Percentiles rank a stretch among this genome's conserved stretches.
These are phyloP conservation scores for Santalum album DNA, from an alignment of 164 flowering plant species.

Conservation along the genomic window DNA sequence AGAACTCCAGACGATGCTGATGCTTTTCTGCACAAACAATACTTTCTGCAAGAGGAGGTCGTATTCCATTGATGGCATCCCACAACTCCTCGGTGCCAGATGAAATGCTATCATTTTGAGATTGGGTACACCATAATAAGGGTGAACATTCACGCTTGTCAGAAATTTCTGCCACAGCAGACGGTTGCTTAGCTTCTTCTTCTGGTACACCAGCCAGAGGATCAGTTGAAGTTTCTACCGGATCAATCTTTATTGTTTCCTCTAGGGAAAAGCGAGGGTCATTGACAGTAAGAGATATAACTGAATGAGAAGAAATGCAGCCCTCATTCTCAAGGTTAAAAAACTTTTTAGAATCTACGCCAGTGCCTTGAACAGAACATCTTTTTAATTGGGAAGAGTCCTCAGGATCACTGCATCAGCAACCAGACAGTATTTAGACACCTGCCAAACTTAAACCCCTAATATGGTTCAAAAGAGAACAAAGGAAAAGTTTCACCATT, in stretches of 20 bases:
- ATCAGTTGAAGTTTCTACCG: conserved; percentile 12
- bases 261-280: conserved; percentile 57
- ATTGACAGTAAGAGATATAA: conserved; percentile 43
- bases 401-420: conserved; percentile 26
- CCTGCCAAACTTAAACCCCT: not conserved
- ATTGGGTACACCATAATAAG: conserved; percentile 15
- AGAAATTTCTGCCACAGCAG: conserved; percentile 10
- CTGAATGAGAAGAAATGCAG: conserved; percentile 32
- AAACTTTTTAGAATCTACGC: conserved; percentile 12
- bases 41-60: conserved; percentile 61
- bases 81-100: conserved; percentile 39
- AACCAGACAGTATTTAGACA: conserved; percentile 10
- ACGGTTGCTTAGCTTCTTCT: conserved; percentile 11
- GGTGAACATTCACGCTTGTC: conserved; percentile 10
- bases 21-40: conserved; percentile 54
- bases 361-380: conserved; percentile 21
- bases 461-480: not conserved
- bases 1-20: conserved; percentile 33
- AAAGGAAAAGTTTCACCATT: not conserved
- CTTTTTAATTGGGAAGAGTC: conserved; percentile 19
- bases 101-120: conserved; percentile 15
- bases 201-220: conserved; percentile 7
- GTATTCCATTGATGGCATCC: conserved; percentile 29
- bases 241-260: conserved; percentile 12
- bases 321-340: conserved; percentile 34